Evolutionary conservation across 176 grass and related monocot genomes (phyloP).

Genomic region (Carex scoparia): DNA sequence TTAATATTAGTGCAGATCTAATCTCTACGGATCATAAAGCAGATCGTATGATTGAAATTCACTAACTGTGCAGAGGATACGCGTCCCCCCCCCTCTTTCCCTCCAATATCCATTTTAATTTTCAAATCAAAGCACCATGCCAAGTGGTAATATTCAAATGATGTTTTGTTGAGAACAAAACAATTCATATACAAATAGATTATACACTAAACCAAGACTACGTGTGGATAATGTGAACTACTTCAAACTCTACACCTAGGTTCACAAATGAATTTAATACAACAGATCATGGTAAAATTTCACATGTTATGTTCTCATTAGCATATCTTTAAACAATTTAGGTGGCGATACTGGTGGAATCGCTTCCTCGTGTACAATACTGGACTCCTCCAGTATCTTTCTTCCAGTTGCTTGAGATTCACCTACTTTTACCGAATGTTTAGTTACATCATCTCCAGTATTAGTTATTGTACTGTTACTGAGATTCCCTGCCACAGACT

Average conservation of each 20-base stretch:
- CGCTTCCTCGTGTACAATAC: constrained; percentile 41
- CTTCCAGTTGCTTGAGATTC: constrained; percentile 55
- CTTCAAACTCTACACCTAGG: neutral
- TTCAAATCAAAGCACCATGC: neutral
- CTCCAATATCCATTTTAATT: neutral
- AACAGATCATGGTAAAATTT: neutral
- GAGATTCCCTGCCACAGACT: constrained; percentile 34
- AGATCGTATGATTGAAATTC: no score
- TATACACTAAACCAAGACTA: constrained; percentile 15
- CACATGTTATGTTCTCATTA: constrained; percentile 27
- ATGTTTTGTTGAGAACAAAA: neutral
- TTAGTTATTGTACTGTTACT: constrained; percentile 39
- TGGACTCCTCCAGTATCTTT: constrained; percentile 71
- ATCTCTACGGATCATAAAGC: no score
- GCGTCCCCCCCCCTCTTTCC: no score
- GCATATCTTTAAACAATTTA: constrained; percentile 29
- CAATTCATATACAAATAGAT: constrained; percentile 9
- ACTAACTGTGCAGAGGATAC: no score
- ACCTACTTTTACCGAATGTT: neutral
- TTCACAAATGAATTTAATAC: constrained; percentile 7
- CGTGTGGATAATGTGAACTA: neutral
- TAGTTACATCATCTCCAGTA: constrained; percentile 19
- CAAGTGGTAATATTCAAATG: neutral
- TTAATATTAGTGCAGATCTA: no score
- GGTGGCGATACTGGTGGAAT: constrained; percentile 77